These are phyloP conservation scores for Dovyalis caffra DNA, from an alignment of 345 rosid genomes.

Conservation along the genomic window DNA sequence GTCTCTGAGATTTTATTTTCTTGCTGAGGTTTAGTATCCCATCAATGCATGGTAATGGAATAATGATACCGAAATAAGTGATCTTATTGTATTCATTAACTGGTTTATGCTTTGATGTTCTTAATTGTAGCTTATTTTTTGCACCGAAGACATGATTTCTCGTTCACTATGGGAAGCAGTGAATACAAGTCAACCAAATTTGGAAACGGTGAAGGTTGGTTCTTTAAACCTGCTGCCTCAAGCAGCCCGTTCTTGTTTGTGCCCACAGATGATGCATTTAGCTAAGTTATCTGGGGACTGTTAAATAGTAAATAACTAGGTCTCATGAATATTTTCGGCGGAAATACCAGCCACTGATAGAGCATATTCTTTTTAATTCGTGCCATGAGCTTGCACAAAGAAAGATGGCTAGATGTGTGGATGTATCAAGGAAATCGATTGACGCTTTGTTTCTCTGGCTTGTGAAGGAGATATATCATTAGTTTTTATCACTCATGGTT, in stretches of 20 bases:
- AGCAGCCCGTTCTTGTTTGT: not conserved
- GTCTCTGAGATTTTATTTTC: too few relatives aligned
- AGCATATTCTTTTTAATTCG: not conserved
- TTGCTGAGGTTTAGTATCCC: too few relatives aligned
- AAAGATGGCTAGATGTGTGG: too few relatives aligned
- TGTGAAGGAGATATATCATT: not conserved
- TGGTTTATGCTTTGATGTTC: not conserved
- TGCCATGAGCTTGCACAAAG: too few relatives aligned
- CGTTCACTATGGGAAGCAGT: slow-evolving; percentile 77
- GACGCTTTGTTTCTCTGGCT: not conserved
- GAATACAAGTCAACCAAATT: slow-evolving; percentile 62
- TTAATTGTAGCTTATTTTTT: slow-evolving; percentile 51
- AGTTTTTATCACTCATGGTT: too few relatives aligned
- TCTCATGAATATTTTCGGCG: not conserved
- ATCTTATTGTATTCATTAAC: not conserved
- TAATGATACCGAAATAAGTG: too few relatives aligned
- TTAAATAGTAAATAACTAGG: not conserved
- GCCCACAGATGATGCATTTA: not conserved
- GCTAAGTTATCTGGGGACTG: not conserved
- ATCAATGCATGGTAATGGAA: too few relatives aligned
- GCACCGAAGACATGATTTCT: slow-evolving; percentile 73
- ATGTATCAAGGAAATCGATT: too few relatives aligned
- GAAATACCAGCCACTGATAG: not conserved
- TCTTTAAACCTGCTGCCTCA: not conserved
- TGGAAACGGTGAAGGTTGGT: slow-evolving; percentile 54